Evolutionary conservation across 306 rosid genomes (phyloP), one percentile per base, ranked within the genome.

Genomic region (Begonia loranthoides): DNA sequence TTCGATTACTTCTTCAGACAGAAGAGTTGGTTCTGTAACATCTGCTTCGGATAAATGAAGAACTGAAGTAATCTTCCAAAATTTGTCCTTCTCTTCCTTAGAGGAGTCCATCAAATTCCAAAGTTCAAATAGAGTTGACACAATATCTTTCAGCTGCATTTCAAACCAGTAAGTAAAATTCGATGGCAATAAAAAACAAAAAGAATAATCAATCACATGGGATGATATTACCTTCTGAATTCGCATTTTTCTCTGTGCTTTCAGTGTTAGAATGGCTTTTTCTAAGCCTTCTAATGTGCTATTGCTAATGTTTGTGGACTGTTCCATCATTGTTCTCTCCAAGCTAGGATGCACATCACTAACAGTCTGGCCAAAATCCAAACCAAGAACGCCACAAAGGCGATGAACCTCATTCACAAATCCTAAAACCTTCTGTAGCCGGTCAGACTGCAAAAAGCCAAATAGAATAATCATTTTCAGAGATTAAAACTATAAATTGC

Each of bases 101-200:
- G 97, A 71, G 0, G 97, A 76, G 73, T 90, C 97, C 97, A 90
- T 90, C 87, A 90, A 90, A 71, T 78, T 85, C 95, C 95, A 90
- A 56, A 90, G 94, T 44, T 90, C 97, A 58, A 69, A 78, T 48
- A 90, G 64, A 51, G 81, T 61, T 13, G 77, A 60, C 10, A 78
- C 78, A 63, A 78, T 51, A 63, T 82, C 92, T 74, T 76, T 85
- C 69, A 90, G 69, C 97, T 90, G 94, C 75, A 82, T 63, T 65
- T 64, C 11, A 43, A 13, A 56, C 66, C 40, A 47, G 17, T 1
- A 7, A 28, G 57, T n/a, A n/a, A 55, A 17, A 40, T 11, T 34
- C 24, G 15, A 59, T 9, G 44, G 55, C 10, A 62, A 43, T 10
- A 7, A 54, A 16, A 41, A 44, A 9, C n/a, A 45, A 58, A 68